These are phyloP conservation scores for Wickerhamomyces chambardii DNA, from an alignment of 805 yeast species.

Conservation along the genomic window DNA sequence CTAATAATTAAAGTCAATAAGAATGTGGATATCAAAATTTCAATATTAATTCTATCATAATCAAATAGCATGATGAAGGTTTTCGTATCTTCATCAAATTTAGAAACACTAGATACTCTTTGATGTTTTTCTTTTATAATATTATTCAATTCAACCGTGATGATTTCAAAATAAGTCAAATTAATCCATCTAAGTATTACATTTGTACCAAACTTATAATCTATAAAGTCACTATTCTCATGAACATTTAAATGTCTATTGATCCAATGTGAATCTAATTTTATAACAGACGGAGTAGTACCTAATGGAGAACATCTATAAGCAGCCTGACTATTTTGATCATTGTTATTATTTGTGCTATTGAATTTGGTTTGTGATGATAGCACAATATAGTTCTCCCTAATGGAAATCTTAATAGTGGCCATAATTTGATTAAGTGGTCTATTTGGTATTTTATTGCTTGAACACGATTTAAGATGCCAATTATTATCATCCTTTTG, in stretches of 20 bases:
- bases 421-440: constrained; percentile 7
- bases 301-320: constrained; percentile 8
- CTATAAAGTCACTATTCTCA: constrained; percentile 1
- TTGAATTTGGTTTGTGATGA: no score
- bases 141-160: constrained; percentile 3
- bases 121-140: constrained; percentile 6
- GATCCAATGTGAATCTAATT: constrained; percentile 4
- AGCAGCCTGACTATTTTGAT: no score
- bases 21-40: constrained; percentile 14
- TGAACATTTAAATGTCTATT: not conserved
- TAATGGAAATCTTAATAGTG: constrained; percentile 7
- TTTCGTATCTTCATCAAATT: constrained; percentile 4
- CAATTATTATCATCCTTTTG: constrained; percentile 7
- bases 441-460: no score
- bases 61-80: constrained; percentile 9
- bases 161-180: constrained; percentile 11
- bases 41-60: constrained; percentile 14
- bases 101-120: constrained; percentile 10
- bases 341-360: no score
- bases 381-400: constrained; percentile 12
- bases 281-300: constrained; percentile 11
- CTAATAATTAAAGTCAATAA: constrained; percentile 1
- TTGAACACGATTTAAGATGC: constrained; percentile 9
- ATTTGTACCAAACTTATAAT: constrained; percentile 11
- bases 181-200: constrained; percentile 14